Percentiles rank a stretch among this genome's conserved stretches.
Conservation (phyloP, 108 stramenopile species). For the Cylindrotheca fusiformis region DNA sequence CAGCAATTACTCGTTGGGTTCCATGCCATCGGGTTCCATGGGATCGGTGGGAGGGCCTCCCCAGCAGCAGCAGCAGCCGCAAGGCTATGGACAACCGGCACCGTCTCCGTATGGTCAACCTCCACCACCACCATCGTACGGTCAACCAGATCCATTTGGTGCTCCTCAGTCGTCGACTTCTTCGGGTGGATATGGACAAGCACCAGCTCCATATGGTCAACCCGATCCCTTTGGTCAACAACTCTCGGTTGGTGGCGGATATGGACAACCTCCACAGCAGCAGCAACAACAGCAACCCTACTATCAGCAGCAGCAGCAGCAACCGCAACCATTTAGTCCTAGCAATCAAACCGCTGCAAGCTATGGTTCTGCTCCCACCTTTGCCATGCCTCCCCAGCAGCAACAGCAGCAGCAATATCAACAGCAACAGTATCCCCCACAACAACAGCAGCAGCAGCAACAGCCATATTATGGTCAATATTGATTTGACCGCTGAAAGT, state of each 20-base stretch:
- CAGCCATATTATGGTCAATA: background rate
- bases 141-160: background rate
- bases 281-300: slow-evolving; percentile 10
- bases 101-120: slow-evolving; percentile 15
- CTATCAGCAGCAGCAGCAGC: slow-evolving; percentile 18
- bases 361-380: slow-evolving; percentile 62
- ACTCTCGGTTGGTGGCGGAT: background rate
- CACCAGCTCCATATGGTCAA: slow-evolving; percentile 1
- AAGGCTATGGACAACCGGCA: background rate
- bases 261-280: slow-evolving; percentile 19
- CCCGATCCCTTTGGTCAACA: slow-evolving; percentile 12
- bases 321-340: slow-evolving; percentile 15
- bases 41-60: background rate
- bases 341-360: slow-evolving; percentile 25
- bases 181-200: slow-evolving; percentile 17
- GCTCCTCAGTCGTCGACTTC: background rate
- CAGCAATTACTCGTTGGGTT: slow-evolving; percentile 29
- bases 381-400: slow-evolving; percentile 51
- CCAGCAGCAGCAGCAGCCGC: slow-evolving; percentile 5
- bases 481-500: too few species aligned
- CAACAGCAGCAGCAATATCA: slow-evolving; percentile 6
- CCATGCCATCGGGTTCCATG: background rate
- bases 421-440: slow-evolving; percentile 11
- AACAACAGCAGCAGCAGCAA: slow-evolving; percentile 12
- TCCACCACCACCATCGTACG: slow-evolving; percentile 15